Evolutionary conservation across 2,329 filamentous ascomycete species (phyloP), one percentile per base, ranked within the genome.

Genomic region (Fusarium floridanum): DNA sequence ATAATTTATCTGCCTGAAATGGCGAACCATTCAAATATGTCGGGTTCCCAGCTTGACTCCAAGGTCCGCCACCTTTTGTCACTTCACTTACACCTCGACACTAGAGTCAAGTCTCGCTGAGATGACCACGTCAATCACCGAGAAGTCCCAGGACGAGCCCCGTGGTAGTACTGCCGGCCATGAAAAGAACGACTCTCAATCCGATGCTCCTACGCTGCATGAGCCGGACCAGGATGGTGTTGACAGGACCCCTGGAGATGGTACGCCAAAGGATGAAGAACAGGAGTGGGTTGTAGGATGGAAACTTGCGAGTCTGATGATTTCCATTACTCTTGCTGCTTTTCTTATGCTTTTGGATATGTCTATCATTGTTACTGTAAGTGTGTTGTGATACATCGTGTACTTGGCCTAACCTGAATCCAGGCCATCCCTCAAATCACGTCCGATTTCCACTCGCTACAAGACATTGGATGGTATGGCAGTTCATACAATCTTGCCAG

Each of bases 381-480:
- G 80, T 79, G 29, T 27, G 4, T n/a, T 57, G 16, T 17, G 10
- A 27, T 41, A 6, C 24, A n/a, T 6, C 14, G 4, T 16, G 2
- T 45, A 62, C 20, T 17, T 17, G 41, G 45, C 32, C 61, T 75
- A 20, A 59, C n/a, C 3, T 29, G 22, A 34, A 16, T 34, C 50
- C n/a, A 85, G 83, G 83, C 87, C 4, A 83, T 87, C 62, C 87
- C 87, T 1, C 80, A 81, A 59, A 89, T 89, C 65, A 89, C 87
- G 0, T 85, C 82, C 55, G 82, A 86, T 22, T 87, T 88, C 77
- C 84, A 88, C 66, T 85, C 86, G 14, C 80, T 89, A 1, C 77
- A 81, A 3, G 88, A 90, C 72, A 85, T 90, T 16, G 88, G 88
- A 41, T 90, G 88, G 88, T 90, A 90, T 75, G 86, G 85, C 5